A percentile compares a stretch with the other conserved stretches of the same genome.
Conservation (phyloP, 1,284 basidiomycete genomes). For the Lentinus polychrous region DNA sequence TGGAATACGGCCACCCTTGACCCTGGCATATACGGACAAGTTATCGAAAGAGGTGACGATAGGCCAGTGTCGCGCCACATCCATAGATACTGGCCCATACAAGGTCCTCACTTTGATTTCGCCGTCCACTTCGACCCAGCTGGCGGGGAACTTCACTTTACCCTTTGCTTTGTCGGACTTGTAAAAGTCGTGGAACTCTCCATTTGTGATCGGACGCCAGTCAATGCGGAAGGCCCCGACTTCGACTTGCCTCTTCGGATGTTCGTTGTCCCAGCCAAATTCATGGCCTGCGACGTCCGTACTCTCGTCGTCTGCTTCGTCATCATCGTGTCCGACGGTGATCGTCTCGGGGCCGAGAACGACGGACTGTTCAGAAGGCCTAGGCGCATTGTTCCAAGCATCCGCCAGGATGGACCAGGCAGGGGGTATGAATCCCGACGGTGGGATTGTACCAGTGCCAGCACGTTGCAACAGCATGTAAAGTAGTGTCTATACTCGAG, state of each 20-base stretch:
- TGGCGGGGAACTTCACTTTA: constrained; percentile 50
- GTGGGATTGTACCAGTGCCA: constrained; percentile 72
- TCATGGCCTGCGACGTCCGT: constrained; percentile 50
- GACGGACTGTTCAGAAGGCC: constrained; percentile 37
- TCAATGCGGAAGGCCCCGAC: constrained; percentile 69
- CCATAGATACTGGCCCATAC: constrained; percentile 80
- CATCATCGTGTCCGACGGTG: constrained; percentile 79
- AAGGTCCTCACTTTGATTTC: constrained; percentile 70
- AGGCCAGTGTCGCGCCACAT: constrained; percentile 81
- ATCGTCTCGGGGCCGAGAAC: constrained; percentile 57
- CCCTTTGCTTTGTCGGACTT: constrained; percentile 28
- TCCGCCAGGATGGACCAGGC: constrained; percentile 67
- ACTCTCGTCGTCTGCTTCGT: constrained; percentile 61
- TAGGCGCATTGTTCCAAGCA: constrained; percentile 54
- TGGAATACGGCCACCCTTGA: constrained; percentile 87
- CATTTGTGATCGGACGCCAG: constrained; percentile 84
- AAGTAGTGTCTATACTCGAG: constrained; percentile 63
- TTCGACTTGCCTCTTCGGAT: constrained; percentile 54
- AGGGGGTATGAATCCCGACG: constrained; percentile 69
- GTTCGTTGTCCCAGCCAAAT: constrained; percentile 97
- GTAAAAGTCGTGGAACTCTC: constrained; percentile 64
- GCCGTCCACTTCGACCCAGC: constrained; percentile 56
- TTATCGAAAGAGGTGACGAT: constrained; percentile 77
- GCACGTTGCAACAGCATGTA: constrained; percentile 90
- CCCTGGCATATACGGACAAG: constrained; percentile 72